These are phyloP conservation scores for Nematodospora valgi DNA, from an alignment of 805 yeast species.

Conservation along the genomic window DNA sequence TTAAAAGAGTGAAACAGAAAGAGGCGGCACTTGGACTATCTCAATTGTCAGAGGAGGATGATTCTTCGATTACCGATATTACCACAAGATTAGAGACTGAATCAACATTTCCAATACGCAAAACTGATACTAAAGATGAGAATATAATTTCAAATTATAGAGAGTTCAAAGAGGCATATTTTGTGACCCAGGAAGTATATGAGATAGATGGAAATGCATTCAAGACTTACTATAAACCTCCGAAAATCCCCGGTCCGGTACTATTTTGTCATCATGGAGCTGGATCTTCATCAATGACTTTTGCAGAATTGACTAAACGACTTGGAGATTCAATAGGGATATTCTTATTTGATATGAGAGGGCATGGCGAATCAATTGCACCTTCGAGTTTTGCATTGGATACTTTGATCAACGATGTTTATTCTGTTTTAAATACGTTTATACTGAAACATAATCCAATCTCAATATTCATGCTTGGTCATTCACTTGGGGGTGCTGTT, in stretches of 20 bases:
- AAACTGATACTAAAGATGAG: constrained; percentile 3
- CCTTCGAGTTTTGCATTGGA: constrained; percentile 40
- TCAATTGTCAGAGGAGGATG: constrained; percentile 18
- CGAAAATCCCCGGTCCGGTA: constrained; percentile 47
- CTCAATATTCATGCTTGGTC: constrained; percentile 70
- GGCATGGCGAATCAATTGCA: constrained; percentile 59
- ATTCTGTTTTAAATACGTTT: constrained; percentile 43
- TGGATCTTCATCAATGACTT: constrained; percentile 83
- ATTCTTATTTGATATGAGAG: constrained; percentile 75
- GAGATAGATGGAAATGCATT: constrained; percentile 13
- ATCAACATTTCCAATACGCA: too few species aligned
- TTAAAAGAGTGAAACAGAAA: constrained; percentile 21
- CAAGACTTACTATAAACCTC: constrained; percentile 56
- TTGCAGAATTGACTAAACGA: constrained; percentile 48
- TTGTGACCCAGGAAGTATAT: constrained; percentile 18
- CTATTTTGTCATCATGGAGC: constrained; percentile 92
- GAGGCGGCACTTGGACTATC: constrained; percentile 20
- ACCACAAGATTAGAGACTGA: neutral
- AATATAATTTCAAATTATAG: constrained; percentile 1
- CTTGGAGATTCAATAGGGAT: constrained; percentile 45
- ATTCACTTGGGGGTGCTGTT: constrained; percentile 90
- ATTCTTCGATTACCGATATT: neutral
- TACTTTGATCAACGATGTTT: constrained; percentile 57
- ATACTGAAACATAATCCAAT: constrained; percentile 8
- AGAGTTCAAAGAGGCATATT: constrained; percentile 13